Evolutionary conservation across 495 filamentous ascomycete genomes (phyloP).

Genomic region (Aspergillus egyptiacus): DNA sequence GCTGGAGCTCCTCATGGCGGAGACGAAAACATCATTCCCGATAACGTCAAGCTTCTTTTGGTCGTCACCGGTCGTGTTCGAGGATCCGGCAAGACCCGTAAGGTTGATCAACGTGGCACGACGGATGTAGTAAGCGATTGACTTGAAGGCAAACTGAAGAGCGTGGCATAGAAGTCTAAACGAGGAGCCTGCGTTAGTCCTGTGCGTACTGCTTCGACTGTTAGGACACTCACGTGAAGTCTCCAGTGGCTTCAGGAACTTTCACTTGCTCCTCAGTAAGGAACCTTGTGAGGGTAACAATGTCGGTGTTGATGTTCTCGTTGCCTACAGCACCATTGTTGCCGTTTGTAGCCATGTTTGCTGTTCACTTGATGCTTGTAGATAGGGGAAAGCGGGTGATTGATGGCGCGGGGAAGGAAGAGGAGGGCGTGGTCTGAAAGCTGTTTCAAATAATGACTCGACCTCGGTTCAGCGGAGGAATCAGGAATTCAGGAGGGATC

Average conservation of each 20-base stretch:
- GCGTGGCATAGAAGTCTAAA: constrained; percentile 88
- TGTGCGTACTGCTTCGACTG: neutral
- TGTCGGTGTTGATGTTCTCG: constrained; percentile 88
- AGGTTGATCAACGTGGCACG: constrained; percentile 96
- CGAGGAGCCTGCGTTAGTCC: neutral
- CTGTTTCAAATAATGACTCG: constrained; percentile 7
- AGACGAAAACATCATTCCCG: constrained; percentile 94
- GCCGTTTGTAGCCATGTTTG: constrained; percentile 33
- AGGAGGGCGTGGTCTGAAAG: constrained; percentile 1
- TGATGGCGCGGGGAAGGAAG: constrained; percentile 11
- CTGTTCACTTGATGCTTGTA: neutral
- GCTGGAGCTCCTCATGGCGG: constrained; percentile 84
- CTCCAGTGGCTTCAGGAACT: constrained; percentile 90
- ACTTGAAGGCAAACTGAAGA: constrained; percentile 98
- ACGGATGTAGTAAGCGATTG: constrained; percentile 98
- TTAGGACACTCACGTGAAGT: constrained; percentile 74
- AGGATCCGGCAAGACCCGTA: constrained; percentile 87
- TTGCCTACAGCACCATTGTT: constrained; percentile 41
- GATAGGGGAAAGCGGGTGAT: neutral
- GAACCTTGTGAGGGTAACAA: constrained; percentile 90
- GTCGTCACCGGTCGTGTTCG: constrained; percentile 93
- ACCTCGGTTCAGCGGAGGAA: constrained; percentile 32
- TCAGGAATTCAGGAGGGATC: constrained; percentile 9
- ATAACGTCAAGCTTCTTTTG: constrained; percentile 99
- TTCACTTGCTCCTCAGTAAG: constrained; percentile 93